phyloP scores from a whole-genome alignment of 225 moss, liverwort and hornwort genomes.

The Climacium dendroides region DNA sequence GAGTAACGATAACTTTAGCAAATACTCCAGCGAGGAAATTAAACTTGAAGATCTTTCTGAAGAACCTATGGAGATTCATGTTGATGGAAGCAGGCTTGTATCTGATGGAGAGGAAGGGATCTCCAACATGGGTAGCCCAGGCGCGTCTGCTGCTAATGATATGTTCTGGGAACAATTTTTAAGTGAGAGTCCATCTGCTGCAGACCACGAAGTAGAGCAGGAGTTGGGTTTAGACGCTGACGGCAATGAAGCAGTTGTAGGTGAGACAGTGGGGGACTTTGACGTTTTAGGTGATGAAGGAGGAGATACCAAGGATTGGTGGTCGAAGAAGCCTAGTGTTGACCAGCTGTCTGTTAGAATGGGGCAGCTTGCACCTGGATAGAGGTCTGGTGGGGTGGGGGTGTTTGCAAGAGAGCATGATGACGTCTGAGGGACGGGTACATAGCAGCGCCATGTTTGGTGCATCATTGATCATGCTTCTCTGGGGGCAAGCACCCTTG shows the following conservation, averaged over 20 bases:
- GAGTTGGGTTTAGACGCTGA: slow-evolving; percentile 15
- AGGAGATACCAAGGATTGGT: slow-evolving; percentile 33
- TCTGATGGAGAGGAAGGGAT: slow-evolving; percentile 31
- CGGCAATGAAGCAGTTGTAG: slow-evolving; percentile 16
- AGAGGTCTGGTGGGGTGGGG: neutral
- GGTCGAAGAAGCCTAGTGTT: slow-evolving; percentile 48
- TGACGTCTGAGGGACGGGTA: neutral
- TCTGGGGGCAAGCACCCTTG: neutral
- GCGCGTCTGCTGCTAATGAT: slow-evolving; percentile 41
- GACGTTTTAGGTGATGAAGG: neutral
- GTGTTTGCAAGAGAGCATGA: neutral
- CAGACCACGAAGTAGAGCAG: slow-evolving; percentile 38
- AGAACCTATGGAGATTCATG: slow-evolving; percentile 34
- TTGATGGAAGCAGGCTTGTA: slow-evolving; percentile 9
- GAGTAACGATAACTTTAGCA: slow-evolving; percentile 5
- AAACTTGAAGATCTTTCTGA: slow-evolving; percentile 15
- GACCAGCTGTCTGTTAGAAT: slow-evolving; percentile 75
- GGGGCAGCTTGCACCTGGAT: slow-evolving; percentile 75
- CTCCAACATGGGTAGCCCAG: slow-evolving; percentile 25
- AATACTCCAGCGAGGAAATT: neutral
- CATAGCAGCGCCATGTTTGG: neutral
- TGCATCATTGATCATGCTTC: neutral
- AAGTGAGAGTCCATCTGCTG: slow-evolving; percentile 38
- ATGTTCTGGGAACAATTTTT: slow-evolving; percentile 96
- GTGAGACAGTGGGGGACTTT: slow-evolving; percentile 1